phyloP scores from a whole-genome alignment of 768 basidiomycete species.

The Flagelloscypha sp. region DNA sequence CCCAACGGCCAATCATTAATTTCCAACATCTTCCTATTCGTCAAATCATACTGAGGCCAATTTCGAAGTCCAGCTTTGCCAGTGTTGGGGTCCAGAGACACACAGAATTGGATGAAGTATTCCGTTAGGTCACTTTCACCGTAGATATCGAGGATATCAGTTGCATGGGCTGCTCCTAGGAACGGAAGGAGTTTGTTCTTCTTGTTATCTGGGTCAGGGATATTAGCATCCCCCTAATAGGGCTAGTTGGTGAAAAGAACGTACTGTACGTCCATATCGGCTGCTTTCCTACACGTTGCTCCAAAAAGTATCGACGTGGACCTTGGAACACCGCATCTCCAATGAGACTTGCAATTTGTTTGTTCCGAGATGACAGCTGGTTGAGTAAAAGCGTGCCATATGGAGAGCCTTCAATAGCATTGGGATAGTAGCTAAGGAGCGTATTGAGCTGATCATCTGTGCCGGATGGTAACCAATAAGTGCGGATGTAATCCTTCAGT shows the following conservation, averaged over 20 bases:
- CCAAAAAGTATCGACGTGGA: conserved; percentile 38
- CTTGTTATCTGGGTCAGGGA: conserved; percentile 46
- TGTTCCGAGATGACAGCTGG: conserved; percentile 38
- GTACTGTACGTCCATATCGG: conserved; percentile 35
- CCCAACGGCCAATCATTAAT: conserved; percentile 28
- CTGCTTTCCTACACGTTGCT: conserved; percentile 27
- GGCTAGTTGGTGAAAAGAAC: conserved; percentile 12
- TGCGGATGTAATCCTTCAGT: conserved; percentile 11
- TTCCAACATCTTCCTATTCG: conserved; percentile 29
- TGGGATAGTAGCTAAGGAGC: conserved; percentile 30
- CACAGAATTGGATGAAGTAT: conserved; percentile 37
- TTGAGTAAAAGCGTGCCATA: conserved; percentile 40
- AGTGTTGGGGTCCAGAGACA: conserved; percentile 38
- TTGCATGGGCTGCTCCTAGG: conserved; percentile 37
- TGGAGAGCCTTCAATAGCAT: conserved; percentile 42
- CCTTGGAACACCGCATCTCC: conserved; percentile 46
- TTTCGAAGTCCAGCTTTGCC: no score
- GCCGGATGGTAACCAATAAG: no score
- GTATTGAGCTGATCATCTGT: conserved; percentile 9
- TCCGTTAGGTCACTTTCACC: conserved; percentile 34
- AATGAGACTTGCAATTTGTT: conserved; percentile 39
- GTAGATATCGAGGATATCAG: conserved; percentile 36
- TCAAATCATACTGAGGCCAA: no score
- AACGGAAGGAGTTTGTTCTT: conserved; percentile 33
- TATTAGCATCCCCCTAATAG: no score